Evolutionary conservation across 495 filamentous ascomycete genomes (phyloP).

Genomic region (Aspergillus cristatus): DNA sequence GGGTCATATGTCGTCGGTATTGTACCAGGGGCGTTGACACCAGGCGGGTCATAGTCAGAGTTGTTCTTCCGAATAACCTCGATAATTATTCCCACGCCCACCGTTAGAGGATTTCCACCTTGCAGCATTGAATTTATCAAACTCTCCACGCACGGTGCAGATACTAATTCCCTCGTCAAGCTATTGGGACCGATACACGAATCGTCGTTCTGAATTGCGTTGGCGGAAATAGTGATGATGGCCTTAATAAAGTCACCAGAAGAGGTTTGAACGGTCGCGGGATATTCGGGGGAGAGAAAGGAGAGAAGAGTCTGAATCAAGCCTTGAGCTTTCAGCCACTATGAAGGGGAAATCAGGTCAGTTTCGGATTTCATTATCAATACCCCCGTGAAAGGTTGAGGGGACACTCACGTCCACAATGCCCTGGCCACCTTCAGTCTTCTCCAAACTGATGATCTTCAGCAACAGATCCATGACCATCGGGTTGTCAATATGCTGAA

Average conservation of each 20-base stretch:
- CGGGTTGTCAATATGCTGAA: constrained; percentile 92
- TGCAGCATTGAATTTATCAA: constrained; percentile 86
- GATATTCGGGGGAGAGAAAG: constrained; percentile 74
- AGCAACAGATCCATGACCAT: constrained; percentile 98
- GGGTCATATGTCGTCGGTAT: constrained; percentile 79
- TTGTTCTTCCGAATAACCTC: constrained; percentile 99
- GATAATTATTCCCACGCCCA: constrained; percentile 94
- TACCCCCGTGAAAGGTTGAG: not conserved
- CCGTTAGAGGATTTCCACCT: constrained; percentile 89
- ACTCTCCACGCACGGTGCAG: constrained; percentile 66
- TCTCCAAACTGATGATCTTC: constrained; percentile 96
- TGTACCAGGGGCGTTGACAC: constrained; percentile 64
- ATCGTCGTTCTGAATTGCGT: constrained; percentile 94
- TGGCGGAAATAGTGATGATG: constrained; percentile 97
- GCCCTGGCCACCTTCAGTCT: constrained; percentile 81
- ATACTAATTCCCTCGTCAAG: constrained; percentile 92
- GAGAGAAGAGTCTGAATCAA: constrained; percentile 84
- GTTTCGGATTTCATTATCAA: too few species aligned
- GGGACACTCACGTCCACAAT: constrained; percentile 80
- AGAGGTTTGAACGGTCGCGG: constrained; percentile 84
- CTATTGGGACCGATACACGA: constrained; percentile 97
- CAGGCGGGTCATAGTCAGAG: constrained; percentile 95
- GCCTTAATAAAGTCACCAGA: constrained; percentile 98
- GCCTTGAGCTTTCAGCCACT: constrained; percentile 91
- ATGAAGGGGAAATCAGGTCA: constrained; percentile 19